A percentile compares a stretch with the other conserved stretches of the same genome.
These are phyloP conservation scores for Sideroxylon spinosum DNA, from an alignment of 179 eudicot genomes.

Conservation along the genomic window DNA sequence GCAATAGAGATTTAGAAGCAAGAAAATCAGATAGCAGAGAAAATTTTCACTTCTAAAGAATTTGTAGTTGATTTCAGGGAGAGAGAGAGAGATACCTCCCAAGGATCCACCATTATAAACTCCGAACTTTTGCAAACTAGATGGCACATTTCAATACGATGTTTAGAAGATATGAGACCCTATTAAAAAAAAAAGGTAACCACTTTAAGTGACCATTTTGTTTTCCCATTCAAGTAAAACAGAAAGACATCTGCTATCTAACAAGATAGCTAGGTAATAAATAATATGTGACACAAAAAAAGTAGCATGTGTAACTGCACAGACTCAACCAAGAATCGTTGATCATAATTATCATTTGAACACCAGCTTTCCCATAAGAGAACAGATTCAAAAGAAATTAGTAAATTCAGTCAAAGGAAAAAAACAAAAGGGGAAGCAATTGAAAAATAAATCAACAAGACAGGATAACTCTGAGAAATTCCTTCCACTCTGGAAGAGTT, in stretches of 20 bases:
- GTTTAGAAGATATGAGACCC: slow-evolving; percentile 76
- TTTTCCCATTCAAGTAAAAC: not conserved
- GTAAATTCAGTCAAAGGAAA: not conserved
- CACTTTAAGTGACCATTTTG: slow-evolving; percentile 2
- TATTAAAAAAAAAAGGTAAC: slow-evolving; percentile 22
- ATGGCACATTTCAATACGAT: slow-evolving; percentile 78
- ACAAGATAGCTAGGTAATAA: not conserved
- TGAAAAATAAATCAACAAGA: not conserved
- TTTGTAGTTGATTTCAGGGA: not conserved
- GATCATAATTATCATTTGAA: not conserved
- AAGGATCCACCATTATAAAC: slow-evolving; percentile 83
- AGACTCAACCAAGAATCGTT: not conserved
- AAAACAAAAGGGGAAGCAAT: too few relatives aligned
- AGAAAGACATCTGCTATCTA: not conserved
- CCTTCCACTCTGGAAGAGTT: too few relatives aligned
- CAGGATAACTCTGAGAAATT: not conserved
- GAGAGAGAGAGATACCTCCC: slow-evolving; percentile 69
- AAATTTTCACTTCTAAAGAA: not conserved
- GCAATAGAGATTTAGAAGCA: not conserved
- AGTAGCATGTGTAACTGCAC: not conserved
- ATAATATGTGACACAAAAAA: not conserved
- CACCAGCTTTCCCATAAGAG: not conserved
- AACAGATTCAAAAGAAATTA: not conserved
- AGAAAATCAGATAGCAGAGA: not conserved
- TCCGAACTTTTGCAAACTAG: slow-evolving; percentile 80